Evolutionary conservation across 352 stramenopile species (phyloP).

Genomic region (Plasmopara halstedii): DNA sequence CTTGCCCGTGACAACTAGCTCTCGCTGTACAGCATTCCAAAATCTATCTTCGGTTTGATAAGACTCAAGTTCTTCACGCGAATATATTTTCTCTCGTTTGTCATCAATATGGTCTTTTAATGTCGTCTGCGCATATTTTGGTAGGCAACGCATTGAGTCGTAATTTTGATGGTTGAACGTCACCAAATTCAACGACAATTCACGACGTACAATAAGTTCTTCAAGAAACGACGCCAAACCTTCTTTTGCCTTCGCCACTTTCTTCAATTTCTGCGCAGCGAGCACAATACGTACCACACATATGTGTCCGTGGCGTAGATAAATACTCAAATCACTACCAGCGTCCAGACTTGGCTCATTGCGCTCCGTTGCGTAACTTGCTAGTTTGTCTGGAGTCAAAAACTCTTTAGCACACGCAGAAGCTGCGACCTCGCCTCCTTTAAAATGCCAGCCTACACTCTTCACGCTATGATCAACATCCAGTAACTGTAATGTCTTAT

Average conservation of each 20-base stretch:
- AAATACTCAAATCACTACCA: constrained; percentile 90
- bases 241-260: constrained; percentile 47
- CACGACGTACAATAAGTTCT: constrained; percentile 94
- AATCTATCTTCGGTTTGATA: constrained; percentile 93
- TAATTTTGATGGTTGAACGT: constrained; percentile 96
- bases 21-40: constrained; percentile 98
- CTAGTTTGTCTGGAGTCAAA: constrained; percentile 63
- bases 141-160: constrained; percentile 86
- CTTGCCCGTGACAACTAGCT: constrained; percentile 92
- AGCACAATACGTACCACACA: constrained; percentile 61
- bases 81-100: constrained; percentile 88
- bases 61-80: constrained; percentile 84
- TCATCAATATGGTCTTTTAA: constrained; percentile 86
- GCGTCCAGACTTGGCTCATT: constrained; percentile 94
- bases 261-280: constrained; percentile 55
- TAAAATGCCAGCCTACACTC: constrained; percentile 40
- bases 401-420: constrained; percentile 82
- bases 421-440: constrained; percentile 60
- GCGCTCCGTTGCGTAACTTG: constrained; percentile 60
- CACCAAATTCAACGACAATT: constrained; percentile 96
- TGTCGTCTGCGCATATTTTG: constrained; percentile 89
- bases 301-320: constrained; percentile 92
- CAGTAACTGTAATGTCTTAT: constrained; percentile 31
- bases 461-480: constrained; percentile 60
- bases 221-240: constrained; percentile 93